These are phyloP conservation scores for Amphirosellinia nigrospora DNA, from an alignment of 495 filamentous ascomycete species.

Conservation along the genomic window DNA sequence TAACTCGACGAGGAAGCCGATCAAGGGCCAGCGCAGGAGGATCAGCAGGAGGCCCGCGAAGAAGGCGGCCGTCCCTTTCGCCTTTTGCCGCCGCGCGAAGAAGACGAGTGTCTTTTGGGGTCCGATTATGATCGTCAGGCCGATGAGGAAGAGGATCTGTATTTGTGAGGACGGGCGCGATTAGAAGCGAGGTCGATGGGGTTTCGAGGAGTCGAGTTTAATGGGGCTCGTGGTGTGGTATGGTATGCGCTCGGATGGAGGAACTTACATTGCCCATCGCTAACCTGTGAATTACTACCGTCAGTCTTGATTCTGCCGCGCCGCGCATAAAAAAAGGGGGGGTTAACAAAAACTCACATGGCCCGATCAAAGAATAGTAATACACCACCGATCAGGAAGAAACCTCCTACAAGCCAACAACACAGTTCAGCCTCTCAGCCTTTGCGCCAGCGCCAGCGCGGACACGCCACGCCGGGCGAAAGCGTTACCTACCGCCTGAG, in stretches of 20 bases:
- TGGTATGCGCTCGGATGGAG: not conserved
- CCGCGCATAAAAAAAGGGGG: conserved; percentile 4
- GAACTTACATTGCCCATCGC: conserved; percentile 83
- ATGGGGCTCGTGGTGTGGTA: too few species aligned
- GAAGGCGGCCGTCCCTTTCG: conserved; percentile 91
- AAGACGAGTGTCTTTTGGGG: conserved; percentile 86
- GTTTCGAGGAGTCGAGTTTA: not conserved
- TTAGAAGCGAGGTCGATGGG: conserved; percentile 3
- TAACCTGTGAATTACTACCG: conserved; percentile 56
- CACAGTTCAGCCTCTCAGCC: conserved; percentile 25
- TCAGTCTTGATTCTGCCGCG: conserved; percentile 6
- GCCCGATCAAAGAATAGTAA: conserved; percentile 97
- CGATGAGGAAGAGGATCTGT: conserved; percentile 95
- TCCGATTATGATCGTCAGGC: conserved; percentile 94
- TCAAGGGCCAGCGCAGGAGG: conserved; percentile 82
- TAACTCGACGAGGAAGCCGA: conserved; percentile 87
- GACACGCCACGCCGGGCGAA: conserved; percentile 23
- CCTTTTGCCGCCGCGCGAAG: conserved; percentile 91
- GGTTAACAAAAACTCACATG: conserved; percentile 74
- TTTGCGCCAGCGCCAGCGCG: conserved; percentile 24
- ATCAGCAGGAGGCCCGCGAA: conserved; percentile 83
- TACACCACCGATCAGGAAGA: conserved; percentile 93
- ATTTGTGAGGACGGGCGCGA: conserved; percentile 23
- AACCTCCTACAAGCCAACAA: conserved; percentile 64
- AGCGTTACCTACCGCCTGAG: conserved; percentile 78